Percentiles rank a stretch among this genome's conserved stretches.
Conservation (phyloP, 179 eudicot species). For the Beta lomatogona region DNA sequence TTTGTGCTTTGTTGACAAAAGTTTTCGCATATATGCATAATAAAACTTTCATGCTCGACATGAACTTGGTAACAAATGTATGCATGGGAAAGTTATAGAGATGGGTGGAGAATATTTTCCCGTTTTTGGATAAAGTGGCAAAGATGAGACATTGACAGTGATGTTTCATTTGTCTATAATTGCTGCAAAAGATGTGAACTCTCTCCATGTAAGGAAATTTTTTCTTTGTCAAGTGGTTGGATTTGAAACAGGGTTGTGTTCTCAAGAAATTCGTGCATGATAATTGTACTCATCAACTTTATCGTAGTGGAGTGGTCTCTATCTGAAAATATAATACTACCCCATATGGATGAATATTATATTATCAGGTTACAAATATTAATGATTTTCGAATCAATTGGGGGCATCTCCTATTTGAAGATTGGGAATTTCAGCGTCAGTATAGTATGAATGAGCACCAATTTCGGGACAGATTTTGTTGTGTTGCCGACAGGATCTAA, state of each 20-base stretch:
- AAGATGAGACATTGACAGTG: constrained; percentile 16
- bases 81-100: neutral
- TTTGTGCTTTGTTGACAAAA: too few relatives aligned
- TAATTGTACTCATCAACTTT: constrained; percentile 21
- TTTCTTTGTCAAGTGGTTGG: constrained; percentile 21
- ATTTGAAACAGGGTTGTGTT: constrained; percentile 24
- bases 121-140: constrained; percentile 12
- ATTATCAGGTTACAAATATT: neutral
- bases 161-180: constrained; percentile 25
- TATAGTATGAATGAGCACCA: constrained; percentile 21
- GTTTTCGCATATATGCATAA: too few relatives aligned
- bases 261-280: constrained; percentile 27
- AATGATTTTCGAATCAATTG: constrained; percentile 19
- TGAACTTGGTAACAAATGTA: neutral
- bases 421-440: neutral
- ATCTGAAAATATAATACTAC: neutral
- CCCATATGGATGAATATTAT: neutral
- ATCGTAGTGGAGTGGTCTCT: neutral
- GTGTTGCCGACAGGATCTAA: constrained; percentile 27
- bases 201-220: neutral
- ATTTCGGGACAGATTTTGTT: constrained; percentile 27
- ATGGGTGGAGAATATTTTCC: constrained; percentile 23
- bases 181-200: constrained; percentile 25
- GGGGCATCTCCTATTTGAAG: neutral
- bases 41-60: too few relatives aligned